Percentiles rank a stretch among this genome's conserved stretches.
Evolutionary conservation across 176 grass and related monocot genomes (phyloP).

Genomic region (Musa schizocarpa): DNA sequence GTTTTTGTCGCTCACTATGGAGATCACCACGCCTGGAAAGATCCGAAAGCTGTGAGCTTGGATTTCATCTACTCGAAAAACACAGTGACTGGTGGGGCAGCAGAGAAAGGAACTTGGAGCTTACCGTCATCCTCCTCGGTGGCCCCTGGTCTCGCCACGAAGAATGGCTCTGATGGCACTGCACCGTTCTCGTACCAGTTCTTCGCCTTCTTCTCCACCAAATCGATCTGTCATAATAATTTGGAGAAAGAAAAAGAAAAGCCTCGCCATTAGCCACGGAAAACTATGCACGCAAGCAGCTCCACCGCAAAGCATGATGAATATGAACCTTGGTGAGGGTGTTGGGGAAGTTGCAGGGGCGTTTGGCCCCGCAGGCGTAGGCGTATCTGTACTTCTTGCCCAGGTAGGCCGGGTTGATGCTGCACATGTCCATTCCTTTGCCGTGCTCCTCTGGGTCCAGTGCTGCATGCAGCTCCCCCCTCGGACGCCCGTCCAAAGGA

Average conservation of each 20-base stretch:
- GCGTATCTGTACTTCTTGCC: slow-evolving; percentile 84
- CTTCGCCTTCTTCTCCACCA: slow-evolving; percentile 71
- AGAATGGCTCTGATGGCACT: slow-evolving; percentile 92
- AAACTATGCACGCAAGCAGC: too few species aligned
- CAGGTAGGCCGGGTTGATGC: slow-evolving; percentile 70
- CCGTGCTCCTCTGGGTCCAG: slow-evolving; percentile 84
- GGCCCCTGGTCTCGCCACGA: slow-evolving; percentile 75
- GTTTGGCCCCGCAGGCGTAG: slow-evolving; percentile 74
- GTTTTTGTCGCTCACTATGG: slow-evolving; percentile 76
- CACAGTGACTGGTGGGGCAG: too few species aligned
- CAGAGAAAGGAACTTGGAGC: neutral
- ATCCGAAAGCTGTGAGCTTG: too few species aligned
- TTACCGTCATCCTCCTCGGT: slow-evolving; percentile 82
- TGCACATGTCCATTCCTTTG: slow-evolving; percentile 93
- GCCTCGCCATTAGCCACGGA: neutral
- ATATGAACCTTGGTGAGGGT: slow-evolving; percentile 61
- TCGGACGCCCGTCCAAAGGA: slow-evolving; percentile 67
- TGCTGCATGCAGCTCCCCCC: slow-evolving; percentile 60
- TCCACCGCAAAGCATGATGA: too few species aligned
- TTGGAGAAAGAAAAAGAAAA: neutral
- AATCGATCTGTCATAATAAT: slow-evolving; percentile 37
- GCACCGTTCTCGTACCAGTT: slow-evolving; percentile 90
- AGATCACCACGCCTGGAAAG: slow-evolving; percentile 67
- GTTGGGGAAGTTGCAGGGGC: slow-evolving; percentile 99
- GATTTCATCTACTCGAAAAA: too few species aligned